Conservation (phyloP, 192 early-diverging fungal genomes). For the Mycoemilia scoparia region DNA sequence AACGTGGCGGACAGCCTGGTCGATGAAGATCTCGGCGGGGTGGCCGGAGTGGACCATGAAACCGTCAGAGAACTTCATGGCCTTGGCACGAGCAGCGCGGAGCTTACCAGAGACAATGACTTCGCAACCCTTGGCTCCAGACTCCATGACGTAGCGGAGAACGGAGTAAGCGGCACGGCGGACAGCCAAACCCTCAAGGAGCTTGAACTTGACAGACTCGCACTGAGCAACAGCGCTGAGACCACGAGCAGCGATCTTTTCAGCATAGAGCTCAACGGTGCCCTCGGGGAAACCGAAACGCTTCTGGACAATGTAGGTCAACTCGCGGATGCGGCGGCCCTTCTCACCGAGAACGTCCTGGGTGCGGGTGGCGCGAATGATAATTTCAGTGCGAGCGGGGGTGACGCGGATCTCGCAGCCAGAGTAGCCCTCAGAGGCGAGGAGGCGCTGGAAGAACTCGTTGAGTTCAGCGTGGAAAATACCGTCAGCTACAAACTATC, state of each 20-base stretch:
- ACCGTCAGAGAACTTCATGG: constrained; percentile 99
- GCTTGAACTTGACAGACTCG: constrained; percentile 96
- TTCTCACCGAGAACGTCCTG: constrained; percentile 96
- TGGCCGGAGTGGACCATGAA: constrained; percentile 99
- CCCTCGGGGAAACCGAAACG: constrained; percentile 98
- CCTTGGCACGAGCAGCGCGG: constrained; percentile 99
- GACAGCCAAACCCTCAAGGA: constrained; percentile 89
- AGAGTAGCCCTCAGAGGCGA: constrained; percentile 95
- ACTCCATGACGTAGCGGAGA: constrained; percentile 97
- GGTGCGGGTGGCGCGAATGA: constrained; percentile 97
- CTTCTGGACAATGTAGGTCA: constrained; percentile 97
- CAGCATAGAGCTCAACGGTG: constrained; percentile 96
- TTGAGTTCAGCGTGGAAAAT: constrained; percentile 99
- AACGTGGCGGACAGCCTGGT: constrained; percentile 92
- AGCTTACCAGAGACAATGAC: constrained; percentile 98
- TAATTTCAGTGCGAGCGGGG: constrained; percentile 96
- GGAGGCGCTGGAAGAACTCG: constrained; percentile 95
- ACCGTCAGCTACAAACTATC: constrained; percentile 98
- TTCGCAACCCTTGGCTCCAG: constrained; percentile 98
- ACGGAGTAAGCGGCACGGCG: constrained; percentile 97
- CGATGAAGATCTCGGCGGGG: constrained; percentile 89
- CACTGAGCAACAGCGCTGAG: constrained; percentile 96
- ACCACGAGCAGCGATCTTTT: constrained; percentile 92
- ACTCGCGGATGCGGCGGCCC: constrained; percentile 95
- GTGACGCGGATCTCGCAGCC: constrained; percentile 99